Conservation (phyloP, 306 rosid genomes). For the Inga leiocalycina region DNA sequence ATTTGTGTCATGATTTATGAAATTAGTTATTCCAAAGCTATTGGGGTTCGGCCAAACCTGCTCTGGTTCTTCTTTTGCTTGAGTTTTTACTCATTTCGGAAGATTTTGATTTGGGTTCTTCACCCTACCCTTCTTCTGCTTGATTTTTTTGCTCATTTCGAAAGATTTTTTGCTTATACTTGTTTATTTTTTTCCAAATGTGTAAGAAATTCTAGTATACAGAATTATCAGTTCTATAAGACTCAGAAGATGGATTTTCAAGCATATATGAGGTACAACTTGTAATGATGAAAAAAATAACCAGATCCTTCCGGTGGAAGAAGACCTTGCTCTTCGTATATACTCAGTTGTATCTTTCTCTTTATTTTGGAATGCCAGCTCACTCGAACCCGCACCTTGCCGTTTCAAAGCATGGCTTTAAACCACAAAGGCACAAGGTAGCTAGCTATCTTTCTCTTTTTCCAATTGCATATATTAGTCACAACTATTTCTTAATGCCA, state of each 20-base stretch:
- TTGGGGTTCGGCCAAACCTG: conserved; percentile 19
- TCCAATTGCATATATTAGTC: neutral
- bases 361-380: too few species aligned
- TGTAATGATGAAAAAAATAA: neutral
- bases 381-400: too few species aligned
- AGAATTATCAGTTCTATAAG: neutral
- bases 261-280: neutral
- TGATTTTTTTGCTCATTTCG: too few species aligned
- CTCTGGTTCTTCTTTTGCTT: neutral
- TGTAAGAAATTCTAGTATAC: neutral
- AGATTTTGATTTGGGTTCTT: too few species aligned
- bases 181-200: neutral
- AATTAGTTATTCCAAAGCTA: neutral
- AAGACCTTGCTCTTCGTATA: neutral
- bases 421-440: too few species aligned
- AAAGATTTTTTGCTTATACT: too few species aligned
- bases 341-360: neutral
- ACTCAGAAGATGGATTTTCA: neutral
- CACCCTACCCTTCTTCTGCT: too few species aligned
- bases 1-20: too few species aligned
- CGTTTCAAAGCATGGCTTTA: too few species aligned
- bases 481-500: neutral
- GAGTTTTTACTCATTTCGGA: neutral
- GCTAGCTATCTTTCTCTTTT: neutral
- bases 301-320: neutral